These are phyloP conservation scores for Lasiosphaeris hirsuta DNA, from an alignment of 495 filamentous ascomycete species.

Conservation along the genomic window DNA sequence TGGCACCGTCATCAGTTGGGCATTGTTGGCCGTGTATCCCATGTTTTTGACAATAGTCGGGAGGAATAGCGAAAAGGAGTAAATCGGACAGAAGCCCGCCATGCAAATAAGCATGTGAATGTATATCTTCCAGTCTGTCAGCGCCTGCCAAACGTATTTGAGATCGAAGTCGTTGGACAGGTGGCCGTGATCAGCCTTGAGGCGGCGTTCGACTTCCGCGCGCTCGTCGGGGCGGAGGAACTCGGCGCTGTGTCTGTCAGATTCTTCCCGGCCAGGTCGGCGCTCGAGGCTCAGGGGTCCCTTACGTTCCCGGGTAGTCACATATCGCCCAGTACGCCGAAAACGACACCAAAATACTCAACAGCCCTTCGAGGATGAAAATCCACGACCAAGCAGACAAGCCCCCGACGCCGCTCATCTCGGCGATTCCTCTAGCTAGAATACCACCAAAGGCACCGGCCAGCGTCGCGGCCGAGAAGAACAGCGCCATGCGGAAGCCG, in stretches of 20 bases:
- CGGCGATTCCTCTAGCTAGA: slow-evolving; percentile 58
- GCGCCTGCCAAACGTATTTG: slow-evolving; percentile 62
- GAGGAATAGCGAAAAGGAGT: slow-evolving; percentile 64
- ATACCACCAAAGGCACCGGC: slow-evolving; percentile 68
- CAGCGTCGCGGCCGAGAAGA: slow-evolving; percentile 57
- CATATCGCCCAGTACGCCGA: slow-evolving; percentile 52
- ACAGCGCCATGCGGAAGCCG: slow-evolving; percentile 47
- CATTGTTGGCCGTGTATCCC: slow-evolving; percentile 55
- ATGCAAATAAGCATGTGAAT: slow-evolving; percentile 46
- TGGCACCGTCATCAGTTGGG: slow-evolving; percentile 58
- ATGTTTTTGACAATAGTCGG: slow-evolving; percentile 60
- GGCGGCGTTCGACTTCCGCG: slow-evolving; percentile 45
- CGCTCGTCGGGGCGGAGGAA: slow-evolving; percentile 52
- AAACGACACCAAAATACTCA: slow-evolving; percentile 44
- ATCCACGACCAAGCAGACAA: slow-evolving; percentile 65
- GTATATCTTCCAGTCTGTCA: slow-evolving; percentile 64
- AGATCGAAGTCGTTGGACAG: slow-evolving; percentile 68
- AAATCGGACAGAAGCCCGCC: slow-evolving; percentile 39
- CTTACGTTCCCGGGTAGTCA: slow-evolving; percentile 55
- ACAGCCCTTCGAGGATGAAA: slow-evolving; percentile 61
- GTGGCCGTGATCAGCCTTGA: slow-evolving; percentile 55
- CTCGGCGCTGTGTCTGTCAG: slow-evolving; percentile 32
- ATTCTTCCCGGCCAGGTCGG: neutral
- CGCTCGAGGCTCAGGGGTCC: neutral
- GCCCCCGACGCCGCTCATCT: slow-evolving; percentile 48